Percentiles rank a stretch among this genome's conserved stretches.
Evolutionary conservation across 768 basidiomycete species (phyloP).

Genomic region (Boletus reticuloceps): DNA sequence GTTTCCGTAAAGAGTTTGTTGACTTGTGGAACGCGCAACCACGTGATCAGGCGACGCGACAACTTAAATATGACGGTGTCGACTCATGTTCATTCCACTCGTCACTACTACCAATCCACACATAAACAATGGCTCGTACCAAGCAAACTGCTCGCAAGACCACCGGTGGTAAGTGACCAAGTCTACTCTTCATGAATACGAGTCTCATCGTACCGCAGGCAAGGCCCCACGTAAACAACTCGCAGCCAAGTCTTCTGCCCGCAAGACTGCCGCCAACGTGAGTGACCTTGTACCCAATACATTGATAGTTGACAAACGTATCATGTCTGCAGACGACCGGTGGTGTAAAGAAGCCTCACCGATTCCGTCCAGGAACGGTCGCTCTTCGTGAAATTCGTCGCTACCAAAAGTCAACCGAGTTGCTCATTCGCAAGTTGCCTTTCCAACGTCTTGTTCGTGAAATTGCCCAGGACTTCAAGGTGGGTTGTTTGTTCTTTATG

Average conservation of each 20-base stretch:
- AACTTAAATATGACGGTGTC: slow-evolving; percentile 16
- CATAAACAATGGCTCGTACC: slow-evolving; percentile 59
- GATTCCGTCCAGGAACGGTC: slow-evolving; percentile 87
- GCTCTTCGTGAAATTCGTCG: slow-evolving; percentile 91
- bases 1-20: slow-evolving; percentile 27
- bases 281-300: background rate
- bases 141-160: slow-evolving; percentile 85
- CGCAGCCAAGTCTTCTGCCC: slow-evolving; percentile 59
- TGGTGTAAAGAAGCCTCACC: slow-evolving; percentile 96
- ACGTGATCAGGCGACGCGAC: slow-evolving; percentile 31
- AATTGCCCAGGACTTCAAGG: slow-evolving; percentile 95
- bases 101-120: background rate
- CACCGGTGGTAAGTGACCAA: slow-evolving; percentile 78
- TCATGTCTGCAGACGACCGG: slow-evolving; percentile 61
- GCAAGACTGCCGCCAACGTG: slow-evolving; percentile 49
- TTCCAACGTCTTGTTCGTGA: slow-evolving; percentile 95
- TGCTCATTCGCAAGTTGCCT: slow-evolving; percentile 88
- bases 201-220: slow-evolving; percentile 28
- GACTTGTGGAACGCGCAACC: slow-evolving; percentile 14
- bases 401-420: slow-evolving; percentile 91
- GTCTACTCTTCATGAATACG: background rate
- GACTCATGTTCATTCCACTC: background rate
- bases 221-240: slow-evolving; percentile 73
- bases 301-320: slow-evolving; percentile 5
- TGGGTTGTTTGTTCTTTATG: slow-evolving; percentile 10